These are phyloP conservation scores for Starmerella floris DNA, from an alignment of 805 yeast species.

Conservation along the genomic window DNA sequence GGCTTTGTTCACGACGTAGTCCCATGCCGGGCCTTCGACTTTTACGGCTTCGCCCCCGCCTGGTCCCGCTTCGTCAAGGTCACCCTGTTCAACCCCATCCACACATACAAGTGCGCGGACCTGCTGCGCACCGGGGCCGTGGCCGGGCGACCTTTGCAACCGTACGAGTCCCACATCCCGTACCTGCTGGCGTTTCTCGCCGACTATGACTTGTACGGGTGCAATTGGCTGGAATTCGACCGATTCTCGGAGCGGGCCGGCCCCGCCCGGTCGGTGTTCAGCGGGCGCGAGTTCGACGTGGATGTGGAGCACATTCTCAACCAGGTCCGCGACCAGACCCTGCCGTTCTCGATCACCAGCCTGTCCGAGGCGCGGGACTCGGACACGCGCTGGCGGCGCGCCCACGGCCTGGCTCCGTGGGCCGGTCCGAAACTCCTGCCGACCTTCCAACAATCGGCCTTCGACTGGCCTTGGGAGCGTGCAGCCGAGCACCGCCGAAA, in stretches of 20 bases:
- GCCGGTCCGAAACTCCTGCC: constrained; percentile 7
- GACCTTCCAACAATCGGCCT: constrained; percentile 1
- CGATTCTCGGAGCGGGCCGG: neutral
- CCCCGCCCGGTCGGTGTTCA: constrained; percentile 34
- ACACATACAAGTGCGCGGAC: constrained; percentile 42
- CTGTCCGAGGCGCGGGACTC: constrained; percentile 11
- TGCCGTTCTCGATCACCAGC: constrained; percentile 11
- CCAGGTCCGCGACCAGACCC: constrained; percentile 26
- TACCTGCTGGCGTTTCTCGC: constrained; percentile 60
- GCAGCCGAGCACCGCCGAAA: neutral
- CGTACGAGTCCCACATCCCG: constrained; percentile 74
- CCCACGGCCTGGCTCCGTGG: constrained; percentile 9
- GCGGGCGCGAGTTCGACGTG: constrained; percentile 61
- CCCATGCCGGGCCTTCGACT: constrained; percentile 61
- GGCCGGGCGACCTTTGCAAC: constrained; percentile 32
- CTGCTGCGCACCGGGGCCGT: constrained; percentile 36
- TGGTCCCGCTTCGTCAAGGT: constrained; percentile 56
- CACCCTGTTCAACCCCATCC: constrained; percentile 49
- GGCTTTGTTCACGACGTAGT: constrained; percentile 26
- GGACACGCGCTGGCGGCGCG: constrained; percentile 11
- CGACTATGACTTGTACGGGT: constrained; percentile 75
- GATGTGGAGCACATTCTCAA: constrained; percentile 49
- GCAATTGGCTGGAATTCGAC: constrained; percentile 53
- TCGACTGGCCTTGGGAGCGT: constrained; percentile 17
- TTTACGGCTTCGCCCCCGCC: constrained; percentile 71